Evolutionary conservation across 208 protist genomes (phyloP).

Genomic region (Leishmania amazonensis): DNA sequence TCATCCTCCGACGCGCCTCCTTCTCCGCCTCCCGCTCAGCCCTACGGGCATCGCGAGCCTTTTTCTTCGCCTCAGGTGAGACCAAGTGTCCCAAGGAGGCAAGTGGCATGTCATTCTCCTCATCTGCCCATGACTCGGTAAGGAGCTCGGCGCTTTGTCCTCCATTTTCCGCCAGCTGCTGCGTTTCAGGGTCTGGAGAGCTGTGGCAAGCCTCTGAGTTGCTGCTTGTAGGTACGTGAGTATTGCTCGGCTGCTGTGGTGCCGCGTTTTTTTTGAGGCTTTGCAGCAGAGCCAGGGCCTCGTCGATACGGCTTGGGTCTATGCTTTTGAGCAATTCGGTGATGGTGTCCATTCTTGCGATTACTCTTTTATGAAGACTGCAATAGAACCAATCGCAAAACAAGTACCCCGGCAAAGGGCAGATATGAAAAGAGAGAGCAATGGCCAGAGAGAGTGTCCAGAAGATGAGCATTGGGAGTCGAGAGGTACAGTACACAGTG

Average conservation of each 20-base stretch:
- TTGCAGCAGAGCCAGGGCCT: constrained; percentile 33
- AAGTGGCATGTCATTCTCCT: constrained; percentile 23
- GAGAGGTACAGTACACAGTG: background rate
- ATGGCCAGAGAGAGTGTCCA: background rate
- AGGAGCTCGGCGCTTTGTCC: background rate
- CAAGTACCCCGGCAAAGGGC: background rate
- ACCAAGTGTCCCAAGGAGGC: constrained; percentile 14
- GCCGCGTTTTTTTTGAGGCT: constrained; percentile 13
- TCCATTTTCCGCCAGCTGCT: background rate
- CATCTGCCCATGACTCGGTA: constrained; percentile 7
- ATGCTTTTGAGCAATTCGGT: constrained; percentile 31
- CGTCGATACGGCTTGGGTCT: constrained; percentile 36
- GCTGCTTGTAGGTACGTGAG: background rate
- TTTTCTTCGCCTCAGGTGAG: constrained; percentile 20
- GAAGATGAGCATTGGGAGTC: background rate
- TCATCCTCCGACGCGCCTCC: constrained; percentile 26
- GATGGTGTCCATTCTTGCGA: constrained; percentile 27
- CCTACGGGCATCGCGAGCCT: constrained; percentile 13
- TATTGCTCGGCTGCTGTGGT: background rate
- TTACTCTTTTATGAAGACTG: constrained; percentile 5
- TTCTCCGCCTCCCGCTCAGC: constrained; percentile 24
- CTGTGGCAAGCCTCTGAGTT: background rate
- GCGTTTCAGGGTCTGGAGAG: background rate
- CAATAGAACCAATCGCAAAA: background rate
- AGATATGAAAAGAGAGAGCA: background rate